Conservation (phyloP, 208 protist species). For the Trypanosoma lewisi region DNA sequence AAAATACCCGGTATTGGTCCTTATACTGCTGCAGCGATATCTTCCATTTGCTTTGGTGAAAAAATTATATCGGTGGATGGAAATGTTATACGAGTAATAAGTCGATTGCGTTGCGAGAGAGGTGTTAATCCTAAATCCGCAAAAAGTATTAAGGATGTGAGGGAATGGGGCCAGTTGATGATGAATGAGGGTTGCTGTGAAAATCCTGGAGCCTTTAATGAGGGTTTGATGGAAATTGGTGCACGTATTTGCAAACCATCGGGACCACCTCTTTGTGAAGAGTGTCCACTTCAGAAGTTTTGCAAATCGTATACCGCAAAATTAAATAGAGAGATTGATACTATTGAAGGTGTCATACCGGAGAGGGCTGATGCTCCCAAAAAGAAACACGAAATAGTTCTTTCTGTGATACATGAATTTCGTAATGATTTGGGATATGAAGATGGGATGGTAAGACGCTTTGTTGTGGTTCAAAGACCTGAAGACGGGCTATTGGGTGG, state of each 20-base stretch:
- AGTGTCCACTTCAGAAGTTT: slow-evolving; percentile 60
- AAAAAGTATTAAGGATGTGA: slow-evolving; percentile 52
- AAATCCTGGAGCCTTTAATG: slow-evolving; percentile 75
- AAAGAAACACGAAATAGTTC: slow-evolving; percentile 53
- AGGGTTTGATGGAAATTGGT: slow-evolving; percentile 95
- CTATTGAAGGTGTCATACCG: slow-evolving; percentile 82
- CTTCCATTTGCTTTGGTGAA: slow-evolving; percentile 86
- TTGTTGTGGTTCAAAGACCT: slow-evolving; percentile 62
- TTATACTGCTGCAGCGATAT: slow-evolving; percentile 93
- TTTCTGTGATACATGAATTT: slow-evolving; percentile 79
- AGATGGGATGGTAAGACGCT: slow-evolving; percentile 27
- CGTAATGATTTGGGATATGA: neutral
- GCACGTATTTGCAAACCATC: slow-evolving; percentile 78
- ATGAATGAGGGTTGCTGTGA: slow-evolving; percentile 37
- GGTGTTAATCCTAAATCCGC: slow-evolving; percentile 76
- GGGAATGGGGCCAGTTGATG: slow-evolving; percentile 53
- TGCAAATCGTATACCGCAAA: slow-evolving; percentile 51
- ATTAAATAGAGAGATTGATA: slow-evolving; percentile 38
- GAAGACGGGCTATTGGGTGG: slow-evolving; percentile 64
- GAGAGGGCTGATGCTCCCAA: slow-evolving; percentile 35
- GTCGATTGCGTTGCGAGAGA: slow-evolving; percentile 68
- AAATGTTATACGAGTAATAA: slow-evolving; percentile 92
- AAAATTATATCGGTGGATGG: slow-evolving; percentile 85
- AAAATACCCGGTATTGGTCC: slow-evolving; percentile 89
- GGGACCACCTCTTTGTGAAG: slow-evolving; percentile 57